phyloP scores from a whole-genome alignment of 1,284 basidiomycete species.

The Moesziomyces globuligerus region DNA sequence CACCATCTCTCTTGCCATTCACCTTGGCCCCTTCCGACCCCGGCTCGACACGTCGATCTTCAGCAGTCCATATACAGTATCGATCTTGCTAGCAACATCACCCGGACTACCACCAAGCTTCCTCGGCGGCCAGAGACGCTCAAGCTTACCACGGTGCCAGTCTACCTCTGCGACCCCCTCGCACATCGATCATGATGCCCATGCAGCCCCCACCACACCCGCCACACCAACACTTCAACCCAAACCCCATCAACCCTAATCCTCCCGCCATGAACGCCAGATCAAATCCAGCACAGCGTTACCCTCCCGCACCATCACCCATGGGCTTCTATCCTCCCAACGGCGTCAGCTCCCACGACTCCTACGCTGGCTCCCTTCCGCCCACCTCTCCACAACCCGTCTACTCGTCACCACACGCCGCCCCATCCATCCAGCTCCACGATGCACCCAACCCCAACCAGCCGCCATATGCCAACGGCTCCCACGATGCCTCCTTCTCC shows the following conservation, averaged over 20 bases:
- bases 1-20: no score
- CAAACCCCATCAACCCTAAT: slow-evolving; percentile 16
- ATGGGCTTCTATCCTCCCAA: slow-evolving; percentile 38
- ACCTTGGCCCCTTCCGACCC: no score
- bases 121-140: neutral
- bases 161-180: neutral
- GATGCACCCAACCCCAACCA: slow-evolving; percentile 28
- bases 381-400: slow-evolving; percentile 11
- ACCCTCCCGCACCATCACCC: slow-evolving; percentile 4
- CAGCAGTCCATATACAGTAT: no score
- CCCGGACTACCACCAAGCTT: neutral
- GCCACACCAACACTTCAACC: slow-evolving; percentile 41
- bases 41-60: no score
- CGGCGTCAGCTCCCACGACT: slow-evolving; percentile 7
- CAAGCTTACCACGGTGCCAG: neutral
- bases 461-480: slow-evolving; percentile 7
- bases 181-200: slow-evolving; percentile 32
- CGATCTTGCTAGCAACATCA: no score
- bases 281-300: slow-evolving; percentile 7
- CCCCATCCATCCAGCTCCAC: slow-evolving; percentile 29
- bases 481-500: slow-evolving; percentile 26
- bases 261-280: slow-evolving; percentile 23
- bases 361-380: slow-evolving; percentile 17
- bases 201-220: slow-evolving; percentile 46
- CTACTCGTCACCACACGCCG: slow-evolving; percentile 13